These are phyloP conservation scores for Xylariaceae sp. DNA, from an alignment of 2,329 filamentous ascomycete species.

Conservation along the genomic window DNA sequence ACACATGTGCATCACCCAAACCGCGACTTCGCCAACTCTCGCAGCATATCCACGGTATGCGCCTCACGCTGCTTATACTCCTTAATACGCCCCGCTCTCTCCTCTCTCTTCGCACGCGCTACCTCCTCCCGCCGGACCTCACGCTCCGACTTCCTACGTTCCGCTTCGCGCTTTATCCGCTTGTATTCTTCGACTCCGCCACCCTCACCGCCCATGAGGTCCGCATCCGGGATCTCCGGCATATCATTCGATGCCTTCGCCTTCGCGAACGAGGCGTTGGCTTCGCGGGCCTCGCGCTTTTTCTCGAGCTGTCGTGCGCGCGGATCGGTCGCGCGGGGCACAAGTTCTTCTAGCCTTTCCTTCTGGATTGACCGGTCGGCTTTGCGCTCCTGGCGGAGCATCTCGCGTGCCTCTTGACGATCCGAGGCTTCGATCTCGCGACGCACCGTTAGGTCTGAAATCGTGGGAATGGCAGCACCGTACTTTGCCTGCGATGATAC, in stretches of 20 bases:
- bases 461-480: conserved; percentile 61
- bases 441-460: conserved; percentile 65
- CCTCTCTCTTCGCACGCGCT: conserved; percentile 64
- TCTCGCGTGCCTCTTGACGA: conserved; percentile 38
- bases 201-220: conserved; percentile 67
- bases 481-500: conserved; percentile 25
- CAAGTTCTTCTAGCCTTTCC: conserved; percentile 71
- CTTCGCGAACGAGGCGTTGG: conserved; percentile 67
- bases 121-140: conserved; percentile 80
- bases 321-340: conserved; percentile 73
- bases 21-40: conserved; percentile 68
- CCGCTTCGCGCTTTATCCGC: conserved; percentile 64
- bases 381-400: conserved; percentile 56
- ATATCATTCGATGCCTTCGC: conserved; percentile 52
- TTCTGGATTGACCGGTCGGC: conserved; percentile 62
- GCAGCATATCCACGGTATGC: conserved; percentile 75
- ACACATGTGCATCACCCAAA: conserved; percentile 51
- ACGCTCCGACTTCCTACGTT: conserved; percentile 70
- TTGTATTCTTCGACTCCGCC: conserved; percentile 60
- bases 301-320: conserved; percentile 85
- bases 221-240: conserved; percentile 59
- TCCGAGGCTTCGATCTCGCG: conserved; percentile 48
- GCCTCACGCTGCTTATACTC: conserved; percentile 73
- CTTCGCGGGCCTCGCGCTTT: conserved; percentile 63
- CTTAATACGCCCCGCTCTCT: conserved; percentile 70